Evolutionary conservation across 2,329 filamentous ascomycete species (phyloP).

Genomic region (Mollisiaceae sp.): DNA sequence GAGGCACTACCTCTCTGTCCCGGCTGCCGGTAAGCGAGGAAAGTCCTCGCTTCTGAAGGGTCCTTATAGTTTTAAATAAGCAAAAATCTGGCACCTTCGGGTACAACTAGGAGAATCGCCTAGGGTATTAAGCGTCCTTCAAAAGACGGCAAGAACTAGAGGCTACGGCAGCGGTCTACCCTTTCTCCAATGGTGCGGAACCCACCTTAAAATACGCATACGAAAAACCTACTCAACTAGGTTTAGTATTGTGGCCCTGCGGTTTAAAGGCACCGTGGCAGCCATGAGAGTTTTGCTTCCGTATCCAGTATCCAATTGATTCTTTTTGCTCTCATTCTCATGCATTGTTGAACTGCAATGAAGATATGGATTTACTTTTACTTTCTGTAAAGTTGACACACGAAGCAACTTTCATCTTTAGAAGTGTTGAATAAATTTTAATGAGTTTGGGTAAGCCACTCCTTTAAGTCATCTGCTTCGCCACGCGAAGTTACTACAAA

Average conservation of each 20-base stretch:
- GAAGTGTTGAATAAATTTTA: too few relatives aligned
- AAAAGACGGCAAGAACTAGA: too few relatives aligned
- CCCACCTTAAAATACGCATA: not conserved
- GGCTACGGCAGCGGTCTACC: not conserved
- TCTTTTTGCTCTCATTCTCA: not conserved
- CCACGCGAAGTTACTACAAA: too few relatives aligned
- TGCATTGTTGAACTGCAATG: too few relatives aligned
- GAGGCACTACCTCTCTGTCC: not conserved
- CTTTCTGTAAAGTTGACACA: too few relatives aligned
- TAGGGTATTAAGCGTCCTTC: not conserved
- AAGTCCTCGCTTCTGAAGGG: not conserved
- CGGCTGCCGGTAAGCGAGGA: not conserved
- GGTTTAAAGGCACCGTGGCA: not conserved
- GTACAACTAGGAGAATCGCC: not conserved
- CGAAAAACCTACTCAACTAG: not conserved
- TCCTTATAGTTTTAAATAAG: constrained; percentile 1
- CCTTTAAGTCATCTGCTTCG: too few relatives aligned
- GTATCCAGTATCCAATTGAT: not conserved
- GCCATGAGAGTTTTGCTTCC: not conserved
- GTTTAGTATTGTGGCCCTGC: not conserved
- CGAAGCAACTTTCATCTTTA: too few relatives aligned
- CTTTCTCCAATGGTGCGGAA: not conserved
- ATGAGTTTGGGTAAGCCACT: too few relatives aligned
- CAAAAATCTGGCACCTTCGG: not conserved
- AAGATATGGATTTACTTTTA: too few relatives aligned